Conservation (phyloP, 2,329 filamentous ascomycete species). For the Periconia sp. region DNA sequence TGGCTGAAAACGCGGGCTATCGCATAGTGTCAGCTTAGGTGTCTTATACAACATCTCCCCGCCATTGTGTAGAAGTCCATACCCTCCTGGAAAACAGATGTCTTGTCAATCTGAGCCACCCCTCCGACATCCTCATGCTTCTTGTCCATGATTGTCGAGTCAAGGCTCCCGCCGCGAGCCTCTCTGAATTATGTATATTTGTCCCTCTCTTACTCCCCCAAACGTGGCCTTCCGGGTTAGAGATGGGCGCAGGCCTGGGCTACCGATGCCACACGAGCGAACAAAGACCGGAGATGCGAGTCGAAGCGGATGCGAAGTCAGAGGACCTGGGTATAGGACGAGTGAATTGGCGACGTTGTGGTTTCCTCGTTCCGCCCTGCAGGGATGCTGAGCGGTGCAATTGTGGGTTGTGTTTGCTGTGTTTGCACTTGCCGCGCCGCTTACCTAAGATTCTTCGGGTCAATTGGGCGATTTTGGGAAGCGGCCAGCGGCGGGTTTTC, state of each 20-base stretch:
- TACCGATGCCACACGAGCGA: no score
- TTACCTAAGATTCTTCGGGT: no score
- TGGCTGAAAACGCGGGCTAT: conserved; percentile 96
- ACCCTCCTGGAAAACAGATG: conserved; percentile 99
- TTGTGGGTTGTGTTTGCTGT: conserved; percentile 37
- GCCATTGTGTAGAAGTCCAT: conserved; percentile 29
- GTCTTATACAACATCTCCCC: conserved; percentile 9
- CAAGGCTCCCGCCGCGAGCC: conserved; percentile 31
- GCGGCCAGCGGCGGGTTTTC: conserved; percentile 35
- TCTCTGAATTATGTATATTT: conserved; percentile 24
- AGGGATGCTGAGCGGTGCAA: conserved; percentile 34
- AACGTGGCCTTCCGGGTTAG: conserved; percentile 43
- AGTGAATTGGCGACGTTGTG: conserved; percentile 44
- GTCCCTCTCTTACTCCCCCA: conserved; percentile 38
- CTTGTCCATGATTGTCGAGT: conserved; percentile 65
- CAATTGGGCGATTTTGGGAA: no score
- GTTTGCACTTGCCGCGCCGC: no score
- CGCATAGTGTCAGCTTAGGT: conserved; percentile 28
- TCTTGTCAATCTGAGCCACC: conserved; percentile 96
- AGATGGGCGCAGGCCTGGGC: no score
- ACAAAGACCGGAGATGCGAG: no score
- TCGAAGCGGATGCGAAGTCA: conserved; percentile 11
- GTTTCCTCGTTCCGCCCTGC: conserved; percentile 37
- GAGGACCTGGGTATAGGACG: conserved; percentile 15
- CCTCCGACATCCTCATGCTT: conserved; percentile 98